Evolutionary conservation across 352 stramenopile species (phyloP), one percentile per base, ranked within the genome.

Genomic region (Elongisporangium undulatum): DNA sequence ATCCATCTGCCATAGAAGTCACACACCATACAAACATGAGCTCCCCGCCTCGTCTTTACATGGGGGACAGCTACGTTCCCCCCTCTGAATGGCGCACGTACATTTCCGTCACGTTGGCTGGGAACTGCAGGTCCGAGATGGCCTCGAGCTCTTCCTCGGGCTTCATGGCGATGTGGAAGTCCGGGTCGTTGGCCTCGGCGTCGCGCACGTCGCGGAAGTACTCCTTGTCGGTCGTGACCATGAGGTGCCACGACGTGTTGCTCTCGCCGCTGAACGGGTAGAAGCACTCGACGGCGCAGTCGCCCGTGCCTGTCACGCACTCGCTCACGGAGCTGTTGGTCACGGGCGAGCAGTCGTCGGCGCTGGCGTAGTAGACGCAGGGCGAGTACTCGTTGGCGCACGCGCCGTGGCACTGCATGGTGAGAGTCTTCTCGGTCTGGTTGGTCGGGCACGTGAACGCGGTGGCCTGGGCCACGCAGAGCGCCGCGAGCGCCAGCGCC

Each of bases 241-340:
- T 58, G 34, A 80, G 55, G 51, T 74, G 63, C 72, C 72, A 80
- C 41, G 51, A 53, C 5, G 61, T 34, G 20, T 60, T 59, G 9
- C n/a, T 38, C 9, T 17, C 53, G 7, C 67, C 67, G 22, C 62
- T 72, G 49, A 77, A 68, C n/a, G 69, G 72, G 2, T 50, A 59
- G 58, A 80, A 64, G 53, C 72, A 80, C 59, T 80, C 67, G 61
- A 80, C 50, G 12, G 72, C 72, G 24, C 72, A 80, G 24, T 29
- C n/a, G 34, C 49, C 57, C 9, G 45, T 53, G 21, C 20, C 22
- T 29, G 48, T 50, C 20, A 64, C 58, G 16, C 66, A 72, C n/a
- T 55, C 48, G 61, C 55, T 71, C 29, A 49, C 48, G 16, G 48
- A 29, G 34, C 23, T 26, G 26, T 26, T 49, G 21, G 21, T 39